These are phyloP conservation scores for Verticillium tricorpus DNA, from an alignment of 2,329 filamentous ascomycete genomes.

Conservation along the genomic window DNA sequence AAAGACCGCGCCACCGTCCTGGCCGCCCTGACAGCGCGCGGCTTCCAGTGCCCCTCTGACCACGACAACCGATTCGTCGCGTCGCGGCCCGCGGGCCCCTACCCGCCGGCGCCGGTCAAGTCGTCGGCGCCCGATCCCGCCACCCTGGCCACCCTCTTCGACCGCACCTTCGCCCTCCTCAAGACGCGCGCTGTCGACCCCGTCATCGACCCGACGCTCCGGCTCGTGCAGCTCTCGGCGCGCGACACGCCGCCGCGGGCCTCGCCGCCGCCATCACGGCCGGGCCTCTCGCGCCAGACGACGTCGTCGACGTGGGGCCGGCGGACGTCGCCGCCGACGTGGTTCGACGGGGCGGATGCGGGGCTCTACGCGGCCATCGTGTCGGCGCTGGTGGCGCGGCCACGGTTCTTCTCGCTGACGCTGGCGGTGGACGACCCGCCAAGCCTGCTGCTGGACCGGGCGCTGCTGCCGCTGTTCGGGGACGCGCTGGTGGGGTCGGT, in stretches of 20 bases:
- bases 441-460: conserved; percentile 67
- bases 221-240: conserved; percentile 79
- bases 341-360: conserved; percentile 58
- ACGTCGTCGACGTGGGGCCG: conserved; percentile 22
- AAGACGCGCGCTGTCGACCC: conserved; percentile 71
- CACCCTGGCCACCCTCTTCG: conserved; percentile 73
- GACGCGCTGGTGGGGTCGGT: conserved; percentile 73
- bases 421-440: conserved; percentile 70
- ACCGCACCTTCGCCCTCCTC: conserved; percentile 79
- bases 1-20: conserved; percentile 72
- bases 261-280: conserved; percentile 1
- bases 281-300: conserved; percentile 17
- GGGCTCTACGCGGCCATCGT: conserved; percentile 60
- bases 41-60: conserved; percentile 69
- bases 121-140: conserved; percentile 21
- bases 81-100: conserved; percentile 24
- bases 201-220: conserved; percentile 61
- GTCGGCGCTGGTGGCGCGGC: conserved; percentile 56
- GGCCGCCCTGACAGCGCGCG: conserved; percentile 68
- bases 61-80: conserved; percentile 63
- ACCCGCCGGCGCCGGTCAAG: conserved; percentile 65
- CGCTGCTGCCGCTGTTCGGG: conserved; percentile 60
- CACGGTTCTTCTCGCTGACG: conserved; percentile 69
- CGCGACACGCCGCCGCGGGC: conserved; percentile 33
- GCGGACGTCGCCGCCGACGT: conserved; percentile 31